Evolutionary conservation across 73 alveolate species (phyloP).

Genomic region (Paramecium sexaurelia): DNA sequence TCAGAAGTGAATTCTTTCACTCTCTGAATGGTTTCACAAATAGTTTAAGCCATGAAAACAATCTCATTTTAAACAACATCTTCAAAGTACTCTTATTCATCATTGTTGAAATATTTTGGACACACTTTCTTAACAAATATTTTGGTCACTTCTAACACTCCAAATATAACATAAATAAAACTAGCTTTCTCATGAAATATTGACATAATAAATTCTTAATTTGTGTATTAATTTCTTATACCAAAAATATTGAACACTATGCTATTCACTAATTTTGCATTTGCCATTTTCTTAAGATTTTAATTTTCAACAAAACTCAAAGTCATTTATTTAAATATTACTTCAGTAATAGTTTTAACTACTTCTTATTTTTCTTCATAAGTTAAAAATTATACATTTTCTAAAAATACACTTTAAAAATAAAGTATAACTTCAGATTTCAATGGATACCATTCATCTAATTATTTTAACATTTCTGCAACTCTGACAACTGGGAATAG

Average conservation of each 20-base stretch:
- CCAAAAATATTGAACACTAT: slow-evolving; percentile 26
- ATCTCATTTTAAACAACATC: slow-evolving; percentile 4
- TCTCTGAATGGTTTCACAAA: not conserved
- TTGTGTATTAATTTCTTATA: not conserved
- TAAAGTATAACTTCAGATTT: not conserved
- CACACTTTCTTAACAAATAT: not conserved
- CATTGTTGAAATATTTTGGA: slow-evolving; percentile 7
- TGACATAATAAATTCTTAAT: not conserved
- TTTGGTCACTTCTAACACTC: not conserved
- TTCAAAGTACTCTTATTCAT: slow-evolving; percentile 24
- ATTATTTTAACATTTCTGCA: not conserved
- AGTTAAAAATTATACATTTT: not conserved
- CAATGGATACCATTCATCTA: slow-evolving; percentile 54
- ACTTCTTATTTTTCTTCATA: slow-evolving; percentile 23
- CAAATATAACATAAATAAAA: not conserved
- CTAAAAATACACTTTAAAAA: slow-evolving; percentile 31
- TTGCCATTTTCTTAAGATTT: not conserved
- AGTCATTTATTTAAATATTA: slow-evolving; percentile 4
- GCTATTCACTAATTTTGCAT: not conserved
- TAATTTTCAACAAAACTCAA: slow-evolving; percentile 1
- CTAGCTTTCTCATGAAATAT: not conserved
- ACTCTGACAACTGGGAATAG: not conserved
- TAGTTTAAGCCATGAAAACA: not conserved
- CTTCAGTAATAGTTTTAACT: not conserved
- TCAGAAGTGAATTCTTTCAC: not conserved